These are phyloP conservation scores for Delonix regia DNA, from an alignment of 306 rosid genomes.

Conservation along the genomic window DNA sequence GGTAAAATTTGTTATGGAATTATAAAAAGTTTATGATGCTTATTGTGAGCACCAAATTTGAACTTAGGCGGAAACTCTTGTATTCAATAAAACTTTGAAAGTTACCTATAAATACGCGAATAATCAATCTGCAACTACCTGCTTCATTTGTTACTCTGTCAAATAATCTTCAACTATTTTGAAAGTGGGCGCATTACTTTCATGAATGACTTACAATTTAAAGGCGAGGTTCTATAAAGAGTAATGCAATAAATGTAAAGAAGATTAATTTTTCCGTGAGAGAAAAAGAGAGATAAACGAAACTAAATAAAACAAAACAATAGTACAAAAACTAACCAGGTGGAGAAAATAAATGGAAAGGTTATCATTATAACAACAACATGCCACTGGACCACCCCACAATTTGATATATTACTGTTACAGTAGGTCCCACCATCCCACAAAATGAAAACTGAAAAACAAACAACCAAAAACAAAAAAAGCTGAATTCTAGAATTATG, in stretches of 20 bases:
- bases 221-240: neutral
- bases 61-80: neutral
- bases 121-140: neutral
- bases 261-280: neutral
- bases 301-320: constrained; percentile 13
- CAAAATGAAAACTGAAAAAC: neutral
- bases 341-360: constrained; percentile 2
- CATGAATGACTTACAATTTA: neutral
- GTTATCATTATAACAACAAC: neutral
- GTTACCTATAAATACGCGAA: neutral
- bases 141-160: neutral
- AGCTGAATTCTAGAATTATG: neutral
- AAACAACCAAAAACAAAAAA: neutral
- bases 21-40: neutral
- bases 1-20: neutral
- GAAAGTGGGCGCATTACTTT: neutral
- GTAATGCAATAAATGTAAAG: neutral
- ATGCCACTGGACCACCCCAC: neutral
- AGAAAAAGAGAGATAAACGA: neutral
- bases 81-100: neutral
- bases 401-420: neutral
- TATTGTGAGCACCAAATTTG: no score
- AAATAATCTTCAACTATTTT: neutral
- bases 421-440: neutral
- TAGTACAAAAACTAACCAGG: neutral